These are phyloP conservation scores for Pouteria glomerata DNA, from an alignment of 148 eudicot genomes.

Conservation along the genomic window DNA sequence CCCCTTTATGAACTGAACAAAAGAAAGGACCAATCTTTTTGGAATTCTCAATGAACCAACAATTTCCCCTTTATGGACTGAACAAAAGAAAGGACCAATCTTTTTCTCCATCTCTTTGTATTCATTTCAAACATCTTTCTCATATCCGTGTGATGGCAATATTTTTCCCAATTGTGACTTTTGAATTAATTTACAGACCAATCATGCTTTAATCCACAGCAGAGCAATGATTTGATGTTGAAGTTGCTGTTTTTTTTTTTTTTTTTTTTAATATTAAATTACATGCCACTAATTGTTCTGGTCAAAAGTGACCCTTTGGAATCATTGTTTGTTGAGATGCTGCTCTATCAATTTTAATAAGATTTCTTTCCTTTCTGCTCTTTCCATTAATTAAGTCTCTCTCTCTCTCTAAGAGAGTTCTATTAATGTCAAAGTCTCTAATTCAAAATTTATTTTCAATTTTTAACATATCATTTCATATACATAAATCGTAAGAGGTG, in stretches of 20 bases:
- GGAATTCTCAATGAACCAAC: slow-evolving; percentile 4
- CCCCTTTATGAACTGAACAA: slow-evolving; percentile 1
- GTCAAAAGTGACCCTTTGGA: slow-evolving; percentile 34
- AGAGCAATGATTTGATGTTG: slow-evolving; percentile 13
- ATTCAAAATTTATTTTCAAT: too few species aligned
- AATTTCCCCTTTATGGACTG: slow-evolving; percentile 1
- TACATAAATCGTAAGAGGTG: too few species aligned
- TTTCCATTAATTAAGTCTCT: slow-evolving; percentile 15
- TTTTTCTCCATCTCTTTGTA: too few species aligned
- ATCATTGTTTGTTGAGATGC: slow-evolving; percentile 24
- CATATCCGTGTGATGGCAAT: not conserved
- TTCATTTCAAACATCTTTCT: not conserved
- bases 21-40: not conserved
- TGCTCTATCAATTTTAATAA: slow-evolving; percentile 14
- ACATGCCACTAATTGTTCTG: slow-evolving; percentile 10
- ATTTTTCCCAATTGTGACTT: not conserved
- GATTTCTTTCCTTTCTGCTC: slow-evolving; percentile 14
- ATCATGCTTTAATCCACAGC: slow-evolving; percentile 8
- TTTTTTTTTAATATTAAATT: not conserved
- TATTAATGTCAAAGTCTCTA: too few species aligned
- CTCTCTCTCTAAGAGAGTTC: not conserved
- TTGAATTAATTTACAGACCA: not conserved
- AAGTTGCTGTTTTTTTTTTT: too few species aligned
- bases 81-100: not conserved
- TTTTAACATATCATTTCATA: too few species aligned